Evolutionary conservation across 257 asterid genomes (phyloP), one percentile per base, ranked within the genome.

Genomic region (Nicotiana sylvestris): DNA sequence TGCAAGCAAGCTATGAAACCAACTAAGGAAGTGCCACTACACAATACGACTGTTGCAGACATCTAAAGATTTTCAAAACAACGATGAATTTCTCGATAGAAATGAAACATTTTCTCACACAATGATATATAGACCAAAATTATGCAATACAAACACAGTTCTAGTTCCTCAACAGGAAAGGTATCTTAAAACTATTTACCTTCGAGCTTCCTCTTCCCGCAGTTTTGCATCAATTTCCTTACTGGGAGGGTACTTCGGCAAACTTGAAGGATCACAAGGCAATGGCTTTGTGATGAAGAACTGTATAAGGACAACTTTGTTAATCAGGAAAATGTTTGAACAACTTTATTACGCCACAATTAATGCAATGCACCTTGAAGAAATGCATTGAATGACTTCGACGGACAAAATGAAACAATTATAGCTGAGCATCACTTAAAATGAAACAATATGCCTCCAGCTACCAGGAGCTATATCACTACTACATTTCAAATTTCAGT

Each of bases 191-290:
- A 83, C 76, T 35, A 87, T 84, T 11, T 58, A 95, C 98, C 94
- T 91, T 90, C 92, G 90, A 81, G 93, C 90, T 84, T 93, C 98
- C 84, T 93, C 96, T 82, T 95, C 97, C 56, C 99, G 90, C 87
- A 90, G 76, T 86, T 95, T 95, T n/a, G 97, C 99, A 89, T 95
- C 99, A 17, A 95, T 92, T 89, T 95, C 99, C 90, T 95, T 95
- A 93, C 95, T 95, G 66, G 99, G 99, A 72, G 97, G 99, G 88
- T 95, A 93, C 85, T 87, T 90, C 27, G 98, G 98, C 85, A 95
- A 90, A 86, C 90, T 87, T 81, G 93, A 92, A 30, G 99, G 99
- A 86, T 91, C 93, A 70, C 99, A 92, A 49, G 99, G 91, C 78
- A 88, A 78, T 62, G 98, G 99, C 82, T 86, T 77, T 74, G 93